phyloP scores from a whole-genome alignment of 2,329 filamentous ascomycete genomes.

The Aspergillus nomiae region DNA sequence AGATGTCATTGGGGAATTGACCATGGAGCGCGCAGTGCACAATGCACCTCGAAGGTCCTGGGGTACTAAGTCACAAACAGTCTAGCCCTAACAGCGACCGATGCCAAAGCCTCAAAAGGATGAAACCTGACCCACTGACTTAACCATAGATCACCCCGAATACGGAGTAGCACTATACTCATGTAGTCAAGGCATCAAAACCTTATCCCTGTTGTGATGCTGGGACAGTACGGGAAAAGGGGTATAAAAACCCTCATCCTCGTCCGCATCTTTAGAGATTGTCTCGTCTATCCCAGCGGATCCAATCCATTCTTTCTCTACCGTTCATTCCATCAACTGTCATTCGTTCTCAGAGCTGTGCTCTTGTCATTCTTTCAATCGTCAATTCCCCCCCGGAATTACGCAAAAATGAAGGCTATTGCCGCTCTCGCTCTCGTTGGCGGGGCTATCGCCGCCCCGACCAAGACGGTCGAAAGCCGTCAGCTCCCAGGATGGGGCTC shows the following conservation, averaged over 20 bases:
- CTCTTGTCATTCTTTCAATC: slow-evolving; percentile 10
- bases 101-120: background rate
- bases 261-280: slow-evolving; percentile 6
- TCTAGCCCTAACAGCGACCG: background rate
- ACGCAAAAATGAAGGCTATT: slow-evolving; percentile 25
- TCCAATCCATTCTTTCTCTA: slow-evolving; percentile 3
- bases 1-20: background rate
- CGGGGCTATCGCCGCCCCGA: slow-evolving; percentile 26
- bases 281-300: slow-evolving; percentile 6
- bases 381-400: background rate
- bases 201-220: background rate
- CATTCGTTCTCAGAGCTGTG: background rate
- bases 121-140: slow-evolving; percentile 2
- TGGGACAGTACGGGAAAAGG: background rate
- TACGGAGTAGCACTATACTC: background rate
- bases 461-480: slow-evolving; percentile 27
- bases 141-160: background rate
- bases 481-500: slow-evolving; percentile 15
- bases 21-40: background rate
- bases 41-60: background rate
- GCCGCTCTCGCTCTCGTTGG: slow-evolving; percentile 24
- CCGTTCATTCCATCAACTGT: background rate
- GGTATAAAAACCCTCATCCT: background rate
- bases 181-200: background rate
- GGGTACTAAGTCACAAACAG: background rate